A percentile compares a stretch with the other conserved stretches of the same genome.
Conservation (phyloP, 106 monocot genomes). For the Dendrobium officinale region DNA sequence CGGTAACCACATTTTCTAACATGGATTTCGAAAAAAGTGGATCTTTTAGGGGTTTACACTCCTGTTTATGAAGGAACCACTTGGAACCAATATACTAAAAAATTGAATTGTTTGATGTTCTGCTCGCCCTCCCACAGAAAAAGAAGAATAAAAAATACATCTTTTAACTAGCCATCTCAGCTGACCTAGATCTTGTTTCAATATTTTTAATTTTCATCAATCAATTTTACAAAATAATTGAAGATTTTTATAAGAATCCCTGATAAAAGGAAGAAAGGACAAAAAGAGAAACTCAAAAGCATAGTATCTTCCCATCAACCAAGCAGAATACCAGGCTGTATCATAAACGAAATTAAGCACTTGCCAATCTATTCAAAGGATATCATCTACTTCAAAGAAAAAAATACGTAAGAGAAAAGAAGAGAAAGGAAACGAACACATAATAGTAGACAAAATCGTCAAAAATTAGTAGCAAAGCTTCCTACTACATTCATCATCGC, state of each 20-base stretch:
- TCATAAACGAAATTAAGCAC: not conserved
- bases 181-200: too few relatives aligned
- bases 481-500: not conserved
- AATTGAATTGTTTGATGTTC: not conserved
- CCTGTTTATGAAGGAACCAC: not conserved
- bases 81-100: not conserved
- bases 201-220: not conserved
- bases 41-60: not conserved
- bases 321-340: not conserved
- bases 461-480: not conserved
- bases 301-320: not conserved
- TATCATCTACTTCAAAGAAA: not conserved
- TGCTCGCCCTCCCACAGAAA: not conserved
- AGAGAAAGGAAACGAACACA: not conserved
- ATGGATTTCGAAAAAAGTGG: not conserved
- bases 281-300: not conserved
- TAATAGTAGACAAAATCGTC: not conserved
- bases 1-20: not conserved
- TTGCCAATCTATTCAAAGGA: not conserved
- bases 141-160: not conserved
- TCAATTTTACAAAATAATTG: not conserved
- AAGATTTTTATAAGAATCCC: too few relatives aligned
- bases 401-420: not conserved
- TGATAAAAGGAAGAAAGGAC: not conserved
- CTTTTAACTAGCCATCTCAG: not conserved